These are phyloP conservation scores for Rhodosporidiobolus odoratus DNA, from an alignment of 768 basidiomycete genomes.

Conservation along the genomic window DNA sequence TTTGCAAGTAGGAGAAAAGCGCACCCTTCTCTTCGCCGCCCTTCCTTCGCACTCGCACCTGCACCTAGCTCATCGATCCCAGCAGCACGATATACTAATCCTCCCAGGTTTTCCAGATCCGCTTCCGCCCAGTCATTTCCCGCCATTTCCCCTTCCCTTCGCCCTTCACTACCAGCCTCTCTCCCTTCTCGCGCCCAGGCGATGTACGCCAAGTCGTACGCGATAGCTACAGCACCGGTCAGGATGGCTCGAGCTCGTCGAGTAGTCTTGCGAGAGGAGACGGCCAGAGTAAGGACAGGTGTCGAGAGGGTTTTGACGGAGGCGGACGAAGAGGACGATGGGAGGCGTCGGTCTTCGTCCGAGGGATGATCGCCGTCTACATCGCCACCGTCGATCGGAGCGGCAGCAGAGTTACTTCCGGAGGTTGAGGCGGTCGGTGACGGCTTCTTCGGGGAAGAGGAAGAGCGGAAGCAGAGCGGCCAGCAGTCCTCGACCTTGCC, in stretches of 20 bases:
- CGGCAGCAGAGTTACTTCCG: background rate
- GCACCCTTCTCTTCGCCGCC: background rate
- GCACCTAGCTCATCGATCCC: too few species aligned
- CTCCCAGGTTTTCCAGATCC: constrained; percentile 23
- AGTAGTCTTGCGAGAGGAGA: background rate
- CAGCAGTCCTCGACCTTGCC: background rate
- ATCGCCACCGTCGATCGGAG: too few species aligned
- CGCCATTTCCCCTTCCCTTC: background rate
- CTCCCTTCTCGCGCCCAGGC: constrained; percentile 12
- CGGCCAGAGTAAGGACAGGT: background rate
- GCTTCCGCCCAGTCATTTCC: background rate
- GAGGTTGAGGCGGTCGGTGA: background rate
- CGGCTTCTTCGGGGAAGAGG: background rate
- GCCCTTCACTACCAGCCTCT: background rate
- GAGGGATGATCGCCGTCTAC: too few species aligned
- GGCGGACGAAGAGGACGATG: background rate
- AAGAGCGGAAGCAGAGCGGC: constrained; percentile 5
- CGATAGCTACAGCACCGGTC: constrained; percentile 25
- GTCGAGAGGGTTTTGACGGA: background rate
- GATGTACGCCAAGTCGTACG: constrained; percentile 21
- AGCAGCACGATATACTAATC: background rate
- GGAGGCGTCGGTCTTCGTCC: too few species aligned
- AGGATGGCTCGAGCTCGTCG: constrained; percentile 10
- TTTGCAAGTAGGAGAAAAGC: background rate
- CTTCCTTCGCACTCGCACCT: fast-evolving